Conservation (phyloP, 1,284 basidiomycete genomes). For the Ceratorhiza oryzae-sativae region DNA sequence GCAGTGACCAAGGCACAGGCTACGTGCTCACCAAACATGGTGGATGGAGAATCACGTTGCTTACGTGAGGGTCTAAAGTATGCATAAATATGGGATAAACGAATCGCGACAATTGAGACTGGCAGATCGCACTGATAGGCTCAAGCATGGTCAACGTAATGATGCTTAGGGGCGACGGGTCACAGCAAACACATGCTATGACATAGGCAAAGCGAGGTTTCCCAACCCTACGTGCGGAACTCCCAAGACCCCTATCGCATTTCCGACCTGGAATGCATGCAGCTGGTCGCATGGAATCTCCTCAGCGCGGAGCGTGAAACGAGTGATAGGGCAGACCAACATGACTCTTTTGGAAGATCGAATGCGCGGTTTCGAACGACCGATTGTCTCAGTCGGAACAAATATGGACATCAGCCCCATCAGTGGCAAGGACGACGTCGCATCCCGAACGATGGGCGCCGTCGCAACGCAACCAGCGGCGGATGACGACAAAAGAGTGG, state of each 20-base stretch:
- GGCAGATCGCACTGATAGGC: background rate
- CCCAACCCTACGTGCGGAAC: background rate
- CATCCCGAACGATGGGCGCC: background rate
- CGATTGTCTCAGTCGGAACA: background rate
- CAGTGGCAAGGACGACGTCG: background rate
- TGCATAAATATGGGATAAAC: background rate
- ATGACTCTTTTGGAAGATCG: too few species aligned
- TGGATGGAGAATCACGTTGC: constrained; percentile 1
- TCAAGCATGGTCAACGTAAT: background rate
- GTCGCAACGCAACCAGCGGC: background rate
- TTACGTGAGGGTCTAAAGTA: background rate
- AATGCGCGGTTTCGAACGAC: background rate
- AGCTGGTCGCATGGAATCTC: too few species aligned
- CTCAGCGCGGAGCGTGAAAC: too few species aligned
- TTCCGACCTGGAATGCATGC: background rate
- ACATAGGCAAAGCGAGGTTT: background rate
- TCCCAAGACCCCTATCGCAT: background rate
- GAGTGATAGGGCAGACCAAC: too few species aligned
- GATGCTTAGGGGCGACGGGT: background rate
- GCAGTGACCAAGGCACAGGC: constrained; percentile 5
- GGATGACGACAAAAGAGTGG: background rate
- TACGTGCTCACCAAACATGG: constrained; percentile 24
- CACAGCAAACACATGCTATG: background rate
- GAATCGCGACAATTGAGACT: background rate
- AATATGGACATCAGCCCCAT: background rate